Evolutionary conservation across 2,329 filamentous ascomycete genomes (phyloP).

Genomic region (Fusarium liriodendri): DNA sequence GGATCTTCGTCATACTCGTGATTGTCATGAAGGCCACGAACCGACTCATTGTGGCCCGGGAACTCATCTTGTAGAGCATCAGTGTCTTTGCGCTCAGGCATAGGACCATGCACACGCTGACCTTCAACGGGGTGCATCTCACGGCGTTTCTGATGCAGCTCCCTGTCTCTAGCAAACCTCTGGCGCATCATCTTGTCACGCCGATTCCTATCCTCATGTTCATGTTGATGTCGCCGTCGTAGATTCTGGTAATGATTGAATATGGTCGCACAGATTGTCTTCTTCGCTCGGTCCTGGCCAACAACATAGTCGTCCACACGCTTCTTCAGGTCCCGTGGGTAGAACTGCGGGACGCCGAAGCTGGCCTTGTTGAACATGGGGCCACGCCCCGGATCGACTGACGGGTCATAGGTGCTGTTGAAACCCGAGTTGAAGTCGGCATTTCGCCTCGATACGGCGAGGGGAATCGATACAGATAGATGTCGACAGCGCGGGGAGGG

Average conservation of each 20-base stretch:
- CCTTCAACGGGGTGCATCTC: conserved; percentile 84
- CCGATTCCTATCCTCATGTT: conserved; percentile 69
- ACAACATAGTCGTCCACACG: conserved; percentile 97
- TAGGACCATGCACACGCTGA: conserved; percentile 53
- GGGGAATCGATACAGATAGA: conserved; percentile 39
- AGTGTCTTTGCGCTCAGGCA: conserved; percentile 50
- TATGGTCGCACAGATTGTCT: conserved; percentile 90
- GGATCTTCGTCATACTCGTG: conserved; percentile 45
- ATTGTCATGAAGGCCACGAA: conserved; percentile 55
- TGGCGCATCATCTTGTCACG: conserved; percentile 77
- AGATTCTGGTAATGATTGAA: conserved; percentile 97
- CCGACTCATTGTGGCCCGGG: conserved; percentile 62
- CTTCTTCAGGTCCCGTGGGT: conserved; percentile 80
- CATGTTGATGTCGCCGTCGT: conserved; percentile 80
- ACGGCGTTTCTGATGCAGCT: conserved; percentile 63
- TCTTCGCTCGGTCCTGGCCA: conserved; percentile 94
- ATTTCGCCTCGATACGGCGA: conserved; percentile 53
- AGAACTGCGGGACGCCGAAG: conserved; percentile 72
- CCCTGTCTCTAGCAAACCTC: conserved; percentile 75
- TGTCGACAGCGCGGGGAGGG: conserved; percentile 29
- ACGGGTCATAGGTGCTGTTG: conserved; percentile 69
- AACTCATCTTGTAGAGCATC: conserved; percentile 63
- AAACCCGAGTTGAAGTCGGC: conserved; percentile 68
- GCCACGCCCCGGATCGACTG: conserved; percentile 63
- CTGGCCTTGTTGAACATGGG: conserved; percentile 69